phyloP scores from a whole-genome alignment of 352 stramenopile genomes.

The Peronospora belbahrii region DNA sequence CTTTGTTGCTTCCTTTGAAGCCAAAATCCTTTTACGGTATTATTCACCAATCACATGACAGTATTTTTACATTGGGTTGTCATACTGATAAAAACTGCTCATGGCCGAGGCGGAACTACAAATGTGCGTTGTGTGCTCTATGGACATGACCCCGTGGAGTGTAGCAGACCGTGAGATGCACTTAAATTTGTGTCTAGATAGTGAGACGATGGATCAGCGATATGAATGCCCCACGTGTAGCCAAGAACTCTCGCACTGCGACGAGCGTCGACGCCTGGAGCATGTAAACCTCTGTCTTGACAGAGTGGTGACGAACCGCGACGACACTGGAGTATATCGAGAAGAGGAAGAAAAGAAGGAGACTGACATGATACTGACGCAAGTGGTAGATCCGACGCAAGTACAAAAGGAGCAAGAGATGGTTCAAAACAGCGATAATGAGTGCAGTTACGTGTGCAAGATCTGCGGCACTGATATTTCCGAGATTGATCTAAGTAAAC shows the following conservation, averaged over 20 bases:
- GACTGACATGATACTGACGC: slow-evolving; percentile 1
- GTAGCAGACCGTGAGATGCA: slow-evolving; percentile 49
- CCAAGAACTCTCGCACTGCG: slow-evolving; percentile 50
- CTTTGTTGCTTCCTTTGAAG: no score
- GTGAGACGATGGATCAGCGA: slow-evolving; percentile 10
- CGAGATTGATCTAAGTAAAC: slow-evolving; percentile 26
- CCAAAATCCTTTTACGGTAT: not conserved
- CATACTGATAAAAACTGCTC: no score
- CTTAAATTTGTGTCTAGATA: slow-evolving; percentile 73
- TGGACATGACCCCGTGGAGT: slow-evolving; percentile 45
- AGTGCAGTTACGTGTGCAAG: slow-evolving; percentile 42
- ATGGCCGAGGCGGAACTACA: slow-evolving; percentile 9
- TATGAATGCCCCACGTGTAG: slow-evolving; percentile 54
- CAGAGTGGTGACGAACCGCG: slow-evolving; percentile 1
- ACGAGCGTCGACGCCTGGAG: slow-evolving; percentile 52
- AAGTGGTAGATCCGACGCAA: slow-evolving; percentile 3
- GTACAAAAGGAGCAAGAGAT: slow-evolving; percentile 1
- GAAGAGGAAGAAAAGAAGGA: slow-evolving; percentile 3
- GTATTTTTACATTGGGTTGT: no score
- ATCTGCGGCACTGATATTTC: slow-evolving; percentile 58
- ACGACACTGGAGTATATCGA: not conserved
- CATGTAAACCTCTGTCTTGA: slow-evolving; percentile 72
- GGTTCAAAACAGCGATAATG: slow-evolving; percentile 5
- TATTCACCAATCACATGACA: not conserved
- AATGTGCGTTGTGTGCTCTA: slow-evolving; percentile 50